These are phyloP conservation scores for Psilocybe mexicana DNA, from an alignment of 1,284 basidiomycete species.

Conservation along the genomic window DNA sequence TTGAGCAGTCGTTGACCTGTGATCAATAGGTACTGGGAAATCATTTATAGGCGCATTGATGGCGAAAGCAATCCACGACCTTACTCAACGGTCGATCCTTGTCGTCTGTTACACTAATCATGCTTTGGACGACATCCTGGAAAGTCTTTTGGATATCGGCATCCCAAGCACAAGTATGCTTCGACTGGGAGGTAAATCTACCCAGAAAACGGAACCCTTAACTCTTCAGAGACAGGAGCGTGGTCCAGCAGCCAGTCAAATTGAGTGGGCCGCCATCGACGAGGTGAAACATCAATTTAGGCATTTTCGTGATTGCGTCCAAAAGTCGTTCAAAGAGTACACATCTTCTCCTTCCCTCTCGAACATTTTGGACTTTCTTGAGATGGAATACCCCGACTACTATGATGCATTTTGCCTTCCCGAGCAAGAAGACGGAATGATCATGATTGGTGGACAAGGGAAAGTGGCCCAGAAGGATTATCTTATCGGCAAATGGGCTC, in stretches of 20 bases:
- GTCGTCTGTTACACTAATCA: slow-evolving; percentile 72
- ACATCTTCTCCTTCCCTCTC: slow-evolving; percentile 19
- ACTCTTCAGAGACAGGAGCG: slow-evolving; percentile 37
- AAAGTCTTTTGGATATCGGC: slow-evolving; percentile 57
- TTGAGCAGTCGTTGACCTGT: neutral
- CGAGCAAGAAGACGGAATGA: slow-evolving; percentile 40
- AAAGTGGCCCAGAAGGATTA: slow-evolving; percentile 36
- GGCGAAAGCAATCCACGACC: slow-evolving; percentile 54
- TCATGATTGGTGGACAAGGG: slow-evolving; percentile 39
- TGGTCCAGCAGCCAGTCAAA: slow-evolving; percentile 15
- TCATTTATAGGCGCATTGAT: slow-evolving; percentile 67
- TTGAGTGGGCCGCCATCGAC: slow-evolving; percentile 40
- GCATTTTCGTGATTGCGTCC: slow-evolving; percentile 28
- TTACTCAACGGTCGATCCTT: slow-evolving; percentile 47
- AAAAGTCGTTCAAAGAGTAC: slow-evolving; percentile 35
- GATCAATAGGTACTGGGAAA: slow-evolving; percentile 58
- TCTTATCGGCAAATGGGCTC: slow-evolving; percentile 56
- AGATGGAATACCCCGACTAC: slow-evolving; percentile 46
- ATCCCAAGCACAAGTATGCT: slow-evolving; percentile 49
- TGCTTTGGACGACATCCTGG: slow-evolving; percentile 64
- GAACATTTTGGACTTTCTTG: slow-evolving; percentile 43
- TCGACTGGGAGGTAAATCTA: slow-evolving; percentile 57
- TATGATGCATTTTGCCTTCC: slow-evolving; percentile 53
- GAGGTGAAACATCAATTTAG: slow-evolving; percentile 30
- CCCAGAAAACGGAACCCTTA: slow-evolving; percentile 43